Percentiles rank a stretch among this genome's conserved stretches.
These are phyloP conservation scores for Leucocoprinus leucothites DNA, from an alignment of 768 basidiomycete species.

Conservation along the genomic window DNA sequence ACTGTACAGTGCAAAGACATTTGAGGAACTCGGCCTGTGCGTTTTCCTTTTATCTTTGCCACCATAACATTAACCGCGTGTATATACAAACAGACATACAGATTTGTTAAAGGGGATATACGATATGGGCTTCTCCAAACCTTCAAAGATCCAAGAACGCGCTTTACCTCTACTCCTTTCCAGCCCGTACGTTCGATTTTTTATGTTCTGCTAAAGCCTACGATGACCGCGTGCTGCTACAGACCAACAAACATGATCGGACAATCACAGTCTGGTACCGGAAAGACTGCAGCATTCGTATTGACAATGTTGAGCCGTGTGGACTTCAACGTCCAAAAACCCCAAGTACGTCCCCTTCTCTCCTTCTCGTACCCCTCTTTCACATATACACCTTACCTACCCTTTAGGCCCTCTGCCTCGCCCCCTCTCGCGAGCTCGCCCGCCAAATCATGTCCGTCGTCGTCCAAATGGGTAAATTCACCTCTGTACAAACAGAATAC, in stretches of 20 bases:
- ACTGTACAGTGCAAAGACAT: slow-evolving; percentile 87
- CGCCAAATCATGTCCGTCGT: slow-evolving; percentile 97
- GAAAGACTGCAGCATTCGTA: slow-evolving; percentile 98
- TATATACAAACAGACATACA: slow-evolving; percentile 51
- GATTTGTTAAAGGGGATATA: slow-evolving; percentile 94
- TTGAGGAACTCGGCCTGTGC: slow-evolving; percentile 93
- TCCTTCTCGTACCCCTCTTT: neutral
- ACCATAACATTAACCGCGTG: neutral
- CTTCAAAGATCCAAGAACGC: slow-evolving; percentile 98
- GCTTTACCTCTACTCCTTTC: slow-evolving; percentile 87
- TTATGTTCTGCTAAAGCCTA: neutral
- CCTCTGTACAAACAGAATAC: slow-evolving; percentile 88
- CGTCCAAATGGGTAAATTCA: slow-evolving; percentile 92
- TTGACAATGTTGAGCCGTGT: slow-evolving; percentile 95
- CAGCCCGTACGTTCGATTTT: slow-evolving; percentile 62
- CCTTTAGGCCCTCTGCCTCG: slow-evolving; percentile 87
- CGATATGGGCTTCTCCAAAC: slow-evolving; percentile 94
- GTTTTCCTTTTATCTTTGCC: slow-evolving; percentile 26
- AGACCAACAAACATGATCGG: slow-evolving; percentile 99
- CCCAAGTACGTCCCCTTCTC: slow-evolving; percentile 56
- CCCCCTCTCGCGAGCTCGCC: slow-evolving; percentile 94
- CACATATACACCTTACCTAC: neutral
- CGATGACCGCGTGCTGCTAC: slow-evolving; percentile 2
- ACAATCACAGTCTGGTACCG: slow-evolving; percentile 98
- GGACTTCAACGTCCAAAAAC: slow-evolving; percentile 76